Evolutionary conservation across 352 stramenopile genomes (phyloP).

Genomic region (Lagenidium giganteum): DNA sequence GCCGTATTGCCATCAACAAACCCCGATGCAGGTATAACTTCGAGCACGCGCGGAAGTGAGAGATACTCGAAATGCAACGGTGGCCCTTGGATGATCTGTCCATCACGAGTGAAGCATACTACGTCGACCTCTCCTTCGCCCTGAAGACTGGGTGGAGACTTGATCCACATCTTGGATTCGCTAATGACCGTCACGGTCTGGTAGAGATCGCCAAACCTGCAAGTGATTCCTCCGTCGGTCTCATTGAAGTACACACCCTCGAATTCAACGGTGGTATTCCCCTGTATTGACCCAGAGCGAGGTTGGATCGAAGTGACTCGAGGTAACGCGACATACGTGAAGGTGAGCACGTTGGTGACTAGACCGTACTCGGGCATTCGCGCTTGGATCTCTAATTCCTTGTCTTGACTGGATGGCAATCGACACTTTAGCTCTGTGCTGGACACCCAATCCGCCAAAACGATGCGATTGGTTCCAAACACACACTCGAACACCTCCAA

Average conservation of each 20-base stretch:
- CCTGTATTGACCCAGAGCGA: background rate
- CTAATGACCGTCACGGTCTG: no score
- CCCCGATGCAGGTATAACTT: background rate
- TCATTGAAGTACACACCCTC: conserved; percentile 6
- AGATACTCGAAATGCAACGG: background rate
- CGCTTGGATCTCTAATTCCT: conserved; percentile 1
- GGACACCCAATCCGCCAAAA: background rate
- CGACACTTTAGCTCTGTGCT: conserved; percentile 3
- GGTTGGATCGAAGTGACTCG: conserved; percentile 2
- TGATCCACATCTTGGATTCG: no score
- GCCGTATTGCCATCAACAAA: conserved; percentile 1
- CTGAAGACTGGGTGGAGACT: no score
- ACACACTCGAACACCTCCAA: conserved; percentile 16
- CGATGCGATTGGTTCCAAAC: background rate
- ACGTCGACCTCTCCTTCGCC: no score
- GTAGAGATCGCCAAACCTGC: conserved; percentile 1
- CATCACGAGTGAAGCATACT: no score
- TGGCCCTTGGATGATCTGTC: background rate
- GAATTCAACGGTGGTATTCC: conserved; percentile 8
- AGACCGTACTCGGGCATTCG: conserved; percentile 7
- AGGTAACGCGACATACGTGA: background rate
- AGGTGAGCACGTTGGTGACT: conserved; percentile 4
- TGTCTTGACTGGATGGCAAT: conserved; percentile 1
- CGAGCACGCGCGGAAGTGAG: background rate
- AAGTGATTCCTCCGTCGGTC: background rate